phyloP scores from a whole-genome alignment of 148 eudicot genomes.

The Diospyros lotus region DNA sequence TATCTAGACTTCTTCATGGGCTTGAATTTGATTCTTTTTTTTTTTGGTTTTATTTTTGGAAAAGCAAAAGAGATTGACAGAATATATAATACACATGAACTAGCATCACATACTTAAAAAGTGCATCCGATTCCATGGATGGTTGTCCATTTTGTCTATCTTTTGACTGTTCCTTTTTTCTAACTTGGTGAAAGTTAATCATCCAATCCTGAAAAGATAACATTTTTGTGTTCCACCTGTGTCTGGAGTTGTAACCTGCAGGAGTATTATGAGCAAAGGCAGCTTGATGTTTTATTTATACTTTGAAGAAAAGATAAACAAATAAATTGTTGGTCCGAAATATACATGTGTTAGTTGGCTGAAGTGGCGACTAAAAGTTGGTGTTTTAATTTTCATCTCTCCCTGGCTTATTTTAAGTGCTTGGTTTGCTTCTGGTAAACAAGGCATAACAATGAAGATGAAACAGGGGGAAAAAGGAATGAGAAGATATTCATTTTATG shows the following conservation, averaged over 20 bases:
- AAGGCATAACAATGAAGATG: too few relatives aligned
- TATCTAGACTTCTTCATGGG: constrained; percentile 4
- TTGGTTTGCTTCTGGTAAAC: not conserved
- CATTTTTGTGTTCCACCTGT: not conserved
- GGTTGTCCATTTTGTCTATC: too few relatives aligned
- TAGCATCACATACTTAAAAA: too few relatives aligned
- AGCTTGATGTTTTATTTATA: not conserved
- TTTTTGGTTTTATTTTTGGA: too few relatives aligned
- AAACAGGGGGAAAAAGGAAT: too few relatives aligned
- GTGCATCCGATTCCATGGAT: too few relatives aligned
- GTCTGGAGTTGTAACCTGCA: not conserved
- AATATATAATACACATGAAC: too few relatives aligned
- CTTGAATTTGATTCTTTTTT: too few relatives aligned
- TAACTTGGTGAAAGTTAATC: not conserved
- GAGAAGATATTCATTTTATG: too few relatives aligned
- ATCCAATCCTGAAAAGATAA: not conserved
- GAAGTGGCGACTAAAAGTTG: not conserved
- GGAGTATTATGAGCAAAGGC: not conserved
- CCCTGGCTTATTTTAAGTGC: not conserved
- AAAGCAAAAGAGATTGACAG: too few relatives aligned
- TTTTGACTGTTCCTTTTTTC: too few relatives aligned
- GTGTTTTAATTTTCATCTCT: too few relatives aligned
- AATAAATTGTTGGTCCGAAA: not conserved
- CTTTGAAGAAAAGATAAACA: not conserved
- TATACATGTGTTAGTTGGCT: constrained; percentile 4